Conservation (phyloP, 257 asterid species). For the Handroanthus guayacan region DNA sequence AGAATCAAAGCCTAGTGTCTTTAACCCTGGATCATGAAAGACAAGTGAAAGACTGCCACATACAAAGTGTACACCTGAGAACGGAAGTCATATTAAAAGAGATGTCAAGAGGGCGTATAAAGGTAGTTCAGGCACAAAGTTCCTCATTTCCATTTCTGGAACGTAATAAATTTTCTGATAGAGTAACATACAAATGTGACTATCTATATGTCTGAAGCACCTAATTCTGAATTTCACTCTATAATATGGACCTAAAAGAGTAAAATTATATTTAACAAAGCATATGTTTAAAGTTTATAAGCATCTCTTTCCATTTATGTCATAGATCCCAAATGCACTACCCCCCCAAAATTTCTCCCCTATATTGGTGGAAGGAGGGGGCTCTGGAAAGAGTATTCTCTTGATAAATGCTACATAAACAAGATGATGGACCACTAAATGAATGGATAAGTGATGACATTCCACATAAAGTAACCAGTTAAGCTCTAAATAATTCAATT, state of each 20-base stretch:
- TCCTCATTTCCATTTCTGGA: background rate
- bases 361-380: background rate
- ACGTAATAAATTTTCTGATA: background rate
- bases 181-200: background rate
- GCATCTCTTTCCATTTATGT: background rate
- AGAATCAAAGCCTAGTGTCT: background rate
- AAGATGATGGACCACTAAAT: conserved; percentile 15
- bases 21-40: conserved; percentile 16
- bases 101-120: background rate
- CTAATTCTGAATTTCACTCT: background rate
- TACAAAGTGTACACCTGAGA: background rate
- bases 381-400: background rate
- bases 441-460: background rate
- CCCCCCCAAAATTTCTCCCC: background rate
- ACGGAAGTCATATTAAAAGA: background rate
- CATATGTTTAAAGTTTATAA: background rate
- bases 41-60: background rate
- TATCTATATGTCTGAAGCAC: background rate
- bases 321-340: background rate
- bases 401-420: conserved; percentile 1
- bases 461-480: conserved; percentile 3
- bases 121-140: background rate
- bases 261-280: background rate
- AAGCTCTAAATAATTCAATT: background rate
- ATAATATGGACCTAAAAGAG: background rate